phyloP scores from a whole-genome alignment of 768 basidiomycete species.

The Epithele typhae region DNA sequence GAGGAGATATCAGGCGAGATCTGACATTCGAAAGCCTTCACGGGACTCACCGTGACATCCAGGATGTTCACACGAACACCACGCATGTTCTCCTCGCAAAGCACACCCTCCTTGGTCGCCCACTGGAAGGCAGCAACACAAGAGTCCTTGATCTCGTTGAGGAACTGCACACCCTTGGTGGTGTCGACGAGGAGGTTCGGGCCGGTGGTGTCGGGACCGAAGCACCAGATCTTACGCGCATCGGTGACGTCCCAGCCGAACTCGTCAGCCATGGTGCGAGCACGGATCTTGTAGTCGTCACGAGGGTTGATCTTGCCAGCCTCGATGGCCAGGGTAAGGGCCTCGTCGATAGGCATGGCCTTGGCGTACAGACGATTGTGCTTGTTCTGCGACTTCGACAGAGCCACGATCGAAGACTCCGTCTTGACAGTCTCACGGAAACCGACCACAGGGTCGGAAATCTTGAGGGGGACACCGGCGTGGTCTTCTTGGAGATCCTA shows the following conservation, averaged over 20 bases:
- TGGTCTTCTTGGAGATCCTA: constrained; percentile 99
- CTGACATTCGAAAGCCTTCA: too few species aligned
- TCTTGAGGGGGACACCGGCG: constrained; percentile 98
- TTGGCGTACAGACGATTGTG: constrained; percentile 98
- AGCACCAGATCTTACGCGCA: constrained; percentile 99
- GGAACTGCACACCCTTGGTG: constrained; percentile 98
- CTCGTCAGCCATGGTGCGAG: constrained; percentile 93
- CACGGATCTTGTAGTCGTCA: constrained; percentile 97
- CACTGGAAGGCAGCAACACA: constrained; percentile 99
- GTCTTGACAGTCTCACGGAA: constrained; percentile 97
- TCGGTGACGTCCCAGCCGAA: constrained; percentile 99
- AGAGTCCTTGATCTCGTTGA: constrained; percentile 99
- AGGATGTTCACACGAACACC: constrained; percentile 94
- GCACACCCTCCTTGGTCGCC: constrained; percentile 98
- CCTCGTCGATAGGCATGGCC: constrained; percentile 91
- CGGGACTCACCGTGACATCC: constrained; percentile 78
- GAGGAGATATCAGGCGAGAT: too few species aligned
- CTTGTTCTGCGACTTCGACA: constrained; percentile 99
- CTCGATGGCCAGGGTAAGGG: constrained; percentile 92
- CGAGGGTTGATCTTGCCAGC: constrained; percentile 77
- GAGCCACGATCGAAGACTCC: constrained; percentile 91
- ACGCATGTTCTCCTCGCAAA: constrained; percentile 98
- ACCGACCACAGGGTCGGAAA: constrained; percentile 95
- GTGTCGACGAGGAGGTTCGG: constrained; percentile 96
- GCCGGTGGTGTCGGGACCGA: constrained; percentile 97